phyloP scores from a whole-genome alignment of 1,139 yeast genomes.

The Candida sp. region DNA sequence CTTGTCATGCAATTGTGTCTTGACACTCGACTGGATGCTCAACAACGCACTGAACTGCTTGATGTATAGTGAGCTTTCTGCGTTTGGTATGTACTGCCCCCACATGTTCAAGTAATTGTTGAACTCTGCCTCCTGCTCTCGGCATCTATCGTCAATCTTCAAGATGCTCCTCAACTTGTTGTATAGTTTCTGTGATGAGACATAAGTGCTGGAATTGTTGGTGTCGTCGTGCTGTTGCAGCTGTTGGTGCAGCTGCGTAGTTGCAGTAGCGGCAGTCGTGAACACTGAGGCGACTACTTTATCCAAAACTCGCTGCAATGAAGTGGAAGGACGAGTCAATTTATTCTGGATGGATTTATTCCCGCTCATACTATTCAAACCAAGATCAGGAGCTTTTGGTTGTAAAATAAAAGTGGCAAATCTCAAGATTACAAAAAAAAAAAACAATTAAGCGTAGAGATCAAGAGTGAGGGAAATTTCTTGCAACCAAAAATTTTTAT shows the following conservation, averaged over 20 bases:
- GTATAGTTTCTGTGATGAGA: slow-evolving; percentile 12
- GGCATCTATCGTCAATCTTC: slow-evolving; percentile 13
- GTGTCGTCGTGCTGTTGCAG: slow-evolving; percentile 5
- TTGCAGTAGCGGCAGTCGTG: slow-evolving; percentile 8
- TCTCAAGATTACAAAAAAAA: slow-evolving; percentile 1
- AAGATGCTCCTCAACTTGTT: slow-evolving; percentile 15
- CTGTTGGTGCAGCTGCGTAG: slow-evolving; percentile 8
- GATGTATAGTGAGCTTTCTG: slow-evolving; percentile 41
- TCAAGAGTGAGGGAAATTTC: not conserved
- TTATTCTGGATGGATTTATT: slow-evolving; percentile 3
- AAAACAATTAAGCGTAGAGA: not conserved
- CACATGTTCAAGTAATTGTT: slow-evolving; percentile 39
- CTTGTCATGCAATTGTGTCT: slow-evolving; percentile 36
- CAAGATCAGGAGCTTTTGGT: not conserved
- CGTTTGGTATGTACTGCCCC: slow-evolving; percentile 43
- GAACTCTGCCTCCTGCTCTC: slow-evolving; percentile 15
- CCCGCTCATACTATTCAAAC: not conserved
- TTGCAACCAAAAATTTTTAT: not conserved
- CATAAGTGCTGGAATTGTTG: slow-evolving; percentile 6
- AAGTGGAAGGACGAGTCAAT: slow-evolving; percentile 32
- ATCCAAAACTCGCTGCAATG: slow-evolving; percentile 32
- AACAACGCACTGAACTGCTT: slow-evolving; percentile 43
- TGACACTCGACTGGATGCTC: slow-evolving; percentile 35
- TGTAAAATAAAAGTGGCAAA: not conserved
- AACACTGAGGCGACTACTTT: slow-evolving; percentile 27